Evolutionary conservation across 2,329 filamentous ascomycete genomes (phyloP).

Genomic region (Sporothrix humicola): DNA sequence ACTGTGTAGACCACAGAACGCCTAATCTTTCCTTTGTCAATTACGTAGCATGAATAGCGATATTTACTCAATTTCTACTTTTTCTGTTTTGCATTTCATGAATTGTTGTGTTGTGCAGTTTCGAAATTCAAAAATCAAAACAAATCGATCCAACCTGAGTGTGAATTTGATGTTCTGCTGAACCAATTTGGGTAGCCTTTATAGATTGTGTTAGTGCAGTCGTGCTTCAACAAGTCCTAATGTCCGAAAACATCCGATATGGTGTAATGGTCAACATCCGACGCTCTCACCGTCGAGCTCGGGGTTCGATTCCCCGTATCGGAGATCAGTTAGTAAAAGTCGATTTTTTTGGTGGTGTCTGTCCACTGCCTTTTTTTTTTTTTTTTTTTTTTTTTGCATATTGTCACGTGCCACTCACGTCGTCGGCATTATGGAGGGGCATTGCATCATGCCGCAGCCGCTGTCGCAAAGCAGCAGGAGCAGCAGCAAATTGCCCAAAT

Average conservation of each 20-base stretch:
- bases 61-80: no score
- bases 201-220: no score
- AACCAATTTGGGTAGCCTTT: no score
- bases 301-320: conserved; percentile 39
- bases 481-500: not conserved
- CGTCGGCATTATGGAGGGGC: conserved; percentile 32
- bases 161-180: not conserved
- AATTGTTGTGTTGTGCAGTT: no score
- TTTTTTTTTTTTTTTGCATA: not conserved
- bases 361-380: not conserved
- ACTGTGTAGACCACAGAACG: no score
- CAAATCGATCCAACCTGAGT: no score
- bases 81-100: no score
- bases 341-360: conserved; percentile 17
- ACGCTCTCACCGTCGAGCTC: conserved; percentile 39
- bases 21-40: not conserved
- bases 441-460: conserved; percentile 36
- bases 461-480: not conserved
- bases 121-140: no score
- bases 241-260: conserved; percentile 35
- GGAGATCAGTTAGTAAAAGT: conserved; percentile 30
- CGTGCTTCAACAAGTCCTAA: not conserved
- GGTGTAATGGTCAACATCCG: conserved; percentile 39
- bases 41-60: not conserved
- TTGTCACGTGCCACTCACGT: conserved; percentile 27